Evolutionary conservation across 495 filamentous ascomycete genomes (phyloP), one percentile per base, ranked within the genome.

Genomic region (Thozetella sp.): DNA sequence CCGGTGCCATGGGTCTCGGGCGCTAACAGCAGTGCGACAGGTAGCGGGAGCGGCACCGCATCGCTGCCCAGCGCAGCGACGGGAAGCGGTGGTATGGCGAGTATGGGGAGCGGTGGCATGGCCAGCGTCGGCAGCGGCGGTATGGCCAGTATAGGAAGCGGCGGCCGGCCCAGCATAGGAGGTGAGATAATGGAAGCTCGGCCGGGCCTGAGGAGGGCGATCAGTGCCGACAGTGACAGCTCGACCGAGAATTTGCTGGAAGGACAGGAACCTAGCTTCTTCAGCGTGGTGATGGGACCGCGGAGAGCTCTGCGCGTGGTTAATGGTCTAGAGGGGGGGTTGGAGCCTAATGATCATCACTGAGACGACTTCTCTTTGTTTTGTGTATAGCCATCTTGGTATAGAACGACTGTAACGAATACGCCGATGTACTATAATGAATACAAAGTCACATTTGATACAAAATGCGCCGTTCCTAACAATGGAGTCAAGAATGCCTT

Each of bases 251-350:
- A 87, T 62, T 65, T 91, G 61, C 53, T 91, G 30, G 76, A 78
- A 3, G 86, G 85, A 22, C 76, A 81, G 64, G 87, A 92, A 68
- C 90, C 90, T 65, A 90, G 82, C 57, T 93, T 92, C 66, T 86
- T 90, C 62, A 88, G 85, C 46, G 89, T 92, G 20, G 69, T 92
- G 63, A 64, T 92, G 71, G 88, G 87, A 59, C 90, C 90, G 56
- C 81, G 88, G 66, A 78, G 90, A 66, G 91, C 88, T 63, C 74
- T 93, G 73, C 73, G 87, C 66, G 88, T 92, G 40, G 87, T 91
- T 17, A 93, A 93, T 77, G 75, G 76, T 12, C 51, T 79, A 58
- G 76, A 79, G 55, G 58, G 54, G 40, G 64, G 64, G 30, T 37
- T 52, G 51, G 59, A 54, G 22, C n/a, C n/a, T n/a, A n/a, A n/a